Percentiles rank a stretch among this genome's conserved stretches.
Conservation (phyloP, 495 filamentous ascomycete species). For the Glutinoglossum americanum region DNA sequence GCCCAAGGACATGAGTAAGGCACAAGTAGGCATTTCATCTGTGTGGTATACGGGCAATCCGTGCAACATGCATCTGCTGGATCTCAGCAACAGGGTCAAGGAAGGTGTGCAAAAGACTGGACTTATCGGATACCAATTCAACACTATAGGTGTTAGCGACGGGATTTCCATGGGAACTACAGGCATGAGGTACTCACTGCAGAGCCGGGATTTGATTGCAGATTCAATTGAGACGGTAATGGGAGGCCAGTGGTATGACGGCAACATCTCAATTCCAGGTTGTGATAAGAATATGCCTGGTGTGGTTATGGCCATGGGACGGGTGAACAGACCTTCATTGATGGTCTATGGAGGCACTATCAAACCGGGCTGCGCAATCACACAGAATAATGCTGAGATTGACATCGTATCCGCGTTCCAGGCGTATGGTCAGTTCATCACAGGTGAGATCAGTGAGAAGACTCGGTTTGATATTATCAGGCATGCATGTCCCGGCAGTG, state of each 20-base stretch:
- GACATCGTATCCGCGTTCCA: constrained; percentile 97
- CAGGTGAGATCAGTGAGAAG: constrained; percentile 78
- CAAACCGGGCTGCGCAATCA: constrained; percentile 63
- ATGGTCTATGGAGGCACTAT: constrained; percentile 98
- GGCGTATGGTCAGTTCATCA: constrained; percentile 86
- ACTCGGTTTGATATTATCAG: constrained; percentile 86
- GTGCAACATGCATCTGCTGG: constrained; percentile 96
- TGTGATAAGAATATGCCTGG: constrained; percentile 99
- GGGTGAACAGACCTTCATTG: constrained; percentile 76
- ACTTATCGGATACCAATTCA: constrained; percentile 79
- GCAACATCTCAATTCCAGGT: constrained; percentile 92
- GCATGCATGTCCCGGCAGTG: constrained; percentile 78
- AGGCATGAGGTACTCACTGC: constrained; percentile 87
- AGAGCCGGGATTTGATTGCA: constrained; percentile 87
- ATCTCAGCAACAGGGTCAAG: constrained; percentile 61
- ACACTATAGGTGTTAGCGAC: constrained; percentile 87
- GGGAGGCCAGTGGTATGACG: constrained; percentile 98
- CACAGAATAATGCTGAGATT: constrained; percentile 51
- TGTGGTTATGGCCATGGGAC: constrained; percentile 92
- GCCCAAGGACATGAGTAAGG: constrained; percentile 72
- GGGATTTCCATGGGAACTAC: constrained; percentile 62
- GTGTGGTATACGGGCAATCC: constrained; percentile 86
- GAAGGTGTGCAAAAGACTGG: constrained; percentile 67
- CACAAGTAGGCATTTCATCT: constrained; percentile 92
- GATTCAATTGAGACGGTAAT: constrained; percentile 98